Percentiles rank a stretch among this genome's conserved stretches.
Evolutionary conservation across 306 rosid genomes (phyloP).

Genomic region (Inga leiocalycina): DNA sequence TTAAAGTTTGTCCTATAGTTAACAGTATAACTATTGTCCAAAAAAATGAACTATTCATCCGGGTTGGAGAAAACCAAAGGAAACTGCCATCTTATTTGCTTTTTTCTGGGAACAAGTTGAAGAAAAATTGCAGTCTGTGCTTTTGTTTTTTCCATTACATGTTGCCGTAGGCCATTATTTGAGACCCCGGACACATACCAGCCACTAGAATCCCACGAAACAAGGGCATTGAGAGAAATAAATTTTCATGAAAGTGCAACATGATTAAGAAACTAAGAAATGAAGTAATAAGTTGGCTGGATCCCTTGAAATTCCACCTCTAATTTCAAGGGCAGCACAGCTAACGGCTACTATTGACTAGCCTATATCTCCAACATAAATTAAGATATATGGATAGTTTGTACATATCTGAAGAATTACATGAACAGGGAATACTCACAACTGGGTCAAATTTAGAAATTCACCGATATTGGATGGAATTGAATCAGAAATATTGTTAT

Average conservation of each 20-base stretch:
- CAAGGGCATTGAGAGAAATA: not conserved
- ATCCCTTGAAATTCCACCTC: not conserved
- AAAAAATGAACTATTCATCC: not conserved
- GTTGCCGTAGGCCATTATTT: not conserved
- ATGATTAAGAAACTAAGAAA: not conserved
- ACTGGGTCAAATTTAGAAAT: constrained; percentile 41
- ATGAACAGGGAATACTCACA: constrained; percentile 51
- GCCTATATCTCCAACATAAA: not conserved
- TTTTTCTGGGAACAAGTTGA: not conserved
- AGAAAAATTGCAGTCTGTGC: not conserved
- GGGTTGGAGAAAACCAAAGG: not conserved
- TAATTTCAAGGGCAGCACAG: not conserved
- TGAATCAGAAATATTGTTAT: constrained; percentile 66
- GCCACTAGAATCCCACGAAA: not conserved
- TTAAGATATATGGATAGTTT: not conserved
- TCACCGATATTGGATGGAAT: constrained; percentile 74
- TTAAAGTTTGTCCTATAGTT: not conserved
- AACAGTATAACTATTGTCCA: not conserved
- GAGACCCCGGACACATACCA: not conserved
- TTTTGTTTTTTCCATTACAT: not conserved
- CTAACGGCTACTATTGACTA: not conserved
- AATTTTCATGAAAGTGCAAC: not conserved
- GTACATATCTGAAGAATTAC: not conserved
- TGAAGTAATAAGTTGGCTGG: not conserved
- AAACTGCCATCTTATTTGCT: not conserved